These are phyloP conservation scores for Catenaria anguillulae DNA, from an alignment of 371 early-diverging fungal genomes.

Conservation along the genomic window DNA sequence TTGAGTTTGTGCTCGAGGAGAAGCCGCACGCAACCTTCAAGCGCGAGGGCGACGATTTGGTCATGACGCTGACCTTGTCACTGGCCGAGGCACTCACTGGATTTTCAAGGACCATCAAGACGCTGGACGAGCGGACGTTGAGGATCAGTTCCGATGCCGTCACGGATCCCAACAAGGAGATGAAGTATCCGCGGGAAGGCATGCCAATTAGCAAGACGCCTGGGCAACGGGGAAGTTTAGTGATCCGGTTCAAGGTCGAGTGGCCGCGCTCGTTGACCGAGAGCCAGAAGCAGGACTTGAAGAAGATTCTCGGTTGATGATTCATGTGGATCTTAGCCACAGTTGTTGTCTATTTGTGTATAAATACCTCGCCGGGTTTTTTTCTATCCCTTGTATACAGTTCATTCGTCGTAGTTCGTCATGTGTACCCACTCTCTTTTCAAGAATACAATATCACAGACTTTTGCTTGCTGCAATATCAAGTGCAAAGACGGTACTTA, in stretches of 20 bases:
- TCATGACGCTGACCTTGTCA: conserved; percentile 41
- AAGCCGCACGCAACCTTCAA: conserved; percentile 75
- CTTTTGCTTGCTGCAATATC: too few relatives aligned
- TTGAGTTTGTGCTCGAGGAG: conserved; percentile 72
- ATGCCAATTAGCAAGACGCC: conserved; percentile 77
- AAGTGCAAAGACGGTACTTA: too few relatives aligned
- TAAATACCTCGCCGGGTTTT: too few relatives aligned
- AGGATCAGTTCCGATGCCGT: conserved; percentile 40
- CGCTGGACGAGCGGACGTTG: conserved; percentile 60
- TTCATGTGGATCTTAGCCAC: too few relatives aligned
- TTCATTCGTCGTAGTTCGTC: too few relatives aligned
- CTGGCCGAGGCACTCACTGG: conserved; percentile 73
- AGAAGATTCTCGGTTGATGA: too few relatives aligned
- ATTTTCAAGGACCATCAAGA: conserved; percentile 53
- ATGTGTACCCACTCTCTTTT: too few relatives aligned
- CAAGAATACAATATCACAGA: too few relatives aligned
- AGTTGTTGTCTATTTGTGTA: too few relatives aligned
- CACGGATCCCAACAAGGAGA: conserved; percentile 59
- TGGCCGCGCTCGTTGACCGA: conserved; percentile 13
- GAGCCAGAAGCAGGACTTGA: too few relatives aligned
- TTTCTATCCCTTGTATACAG: too few relatives aligned
- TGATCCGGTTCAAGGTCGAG: conserved; percentile 56
- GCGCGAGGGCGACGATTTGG: conserved; percentile 81
- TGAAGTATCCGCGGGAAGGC: conserved; percentile 60
- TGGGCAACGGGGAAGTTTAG: conserved; percentile 69